Evolutionary conservation across 140 eudicot species (phyloP), one percentile per base, ranked within the genome.

Genomic region (Stevia rebaudiana): DNA sequence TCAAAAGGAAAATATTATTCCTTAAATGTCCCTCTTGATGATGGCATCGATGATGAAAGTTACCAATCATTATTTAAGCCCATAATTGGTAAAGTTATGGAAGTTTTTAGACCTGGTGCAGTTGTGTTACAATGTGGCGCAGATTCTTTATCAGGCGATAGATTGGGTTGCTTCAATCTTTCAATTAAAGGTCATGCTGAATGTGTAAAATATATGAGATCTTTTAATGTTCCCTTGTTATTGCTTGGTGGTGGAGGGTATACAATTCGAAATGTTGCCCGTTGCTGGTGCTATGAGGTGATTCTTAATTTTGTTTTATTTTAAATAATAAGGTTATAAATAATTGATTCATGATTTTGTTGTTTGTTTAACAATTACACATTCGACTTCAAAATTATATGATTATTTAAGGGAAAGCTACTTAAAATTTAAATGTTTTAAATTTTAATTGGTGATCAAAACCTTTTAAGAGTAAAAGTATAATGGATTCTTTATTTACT

Each of bases 281-380:
- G 95, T n/a, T 87, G 95, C 79, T 87, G 94, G 95, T 87, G 95
- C 69, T 87, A 84, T 44, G 95, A 87, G 95, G 95, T 87, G 67
- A 53, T 62, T 56, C 30, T 52, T 60, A 8, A 22, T 8, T 40
- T 65, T 30, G 6, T 16, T 36, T 43, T 16, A 0, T 24, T 55
- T 68, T 30, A 8, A 13, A 28, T 6, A 17, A 25, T 39, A 16
- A 18, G 15, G 23, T 6, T 19, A 7, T n/a, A 24, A 19, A 18
- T 11, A 17, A 11, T 48, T 48, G 2, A 3, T 6, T 6, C 11
- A 0, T 11, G 3, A 12, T 22, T 49, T 49, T 49, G 54, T 48
- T 19, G 54, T 48, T 48, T 48, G 31, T 8, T 8, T 6, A 6
- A 15, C 22, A 33, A 2, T 61, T 12, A 39, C 35, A 21, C 8